phyloP scores from a whole-genome alignment of 306 rosid genomes.

The Canavalia ensiformis region DNA sequence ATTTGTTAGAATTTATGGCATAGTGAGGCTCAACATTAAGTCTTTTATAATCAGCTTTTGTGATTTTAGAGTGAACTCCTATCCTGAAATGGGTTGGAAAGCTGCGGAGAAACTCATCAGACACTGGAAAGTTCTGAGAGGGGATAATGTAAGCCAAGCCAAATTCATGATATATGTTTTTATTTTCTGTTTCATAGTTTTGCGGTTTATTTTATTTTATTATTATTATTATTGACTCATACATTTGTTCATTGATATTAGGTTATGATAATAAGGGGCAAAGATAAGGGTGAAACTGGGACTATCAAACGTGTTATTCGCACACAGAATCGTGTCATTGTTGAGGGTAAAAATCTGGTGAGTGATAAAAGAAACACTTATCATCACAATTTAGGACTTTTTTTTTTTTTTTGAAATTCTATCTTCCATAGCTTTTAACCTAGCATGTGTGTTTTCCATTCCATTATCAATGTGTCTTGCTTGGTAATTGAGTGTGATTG shows the following conservation, averaged over 20 bases:
- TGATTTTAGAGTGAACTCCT: conserved; percentile 22
- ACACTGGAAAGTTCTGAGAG: conserved; percentile 90
- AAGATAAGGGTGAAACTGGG: conserved; percentile 89
- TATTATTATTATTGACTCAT: not conserved
- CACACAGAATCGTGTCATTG: conserved; percentile 90
- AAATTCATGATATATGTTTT: not conserved
- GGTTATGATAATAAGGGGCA: conserved; percentile 95
- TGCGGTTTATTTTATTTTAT: not conserved
- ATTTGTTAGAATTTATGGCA: not conserved
- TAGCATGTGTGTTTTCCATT: not conserved
- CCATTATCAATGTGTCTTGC: not conserved
- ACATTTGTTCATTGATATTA: conserved; percentile 37
- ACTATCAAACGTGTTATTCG: conserved; percentile 86
- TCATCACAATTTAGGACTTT: not conserved
- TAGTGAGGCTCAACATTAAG: not conserved
- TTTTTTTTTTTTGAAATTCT: not conserved
- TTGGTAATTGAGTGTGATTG: conserved; percentile 6
- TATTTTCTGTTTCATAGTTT: not conserved
- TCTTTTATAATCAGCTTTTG: too few species aligned
- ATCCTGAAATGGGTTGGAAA: conserved; percentile 88
- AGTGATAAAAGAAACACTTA: conserved; percentile 10
- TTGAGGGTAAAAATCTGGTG: conserved; percentile 96
- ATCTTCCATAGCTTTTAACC: not conserved
- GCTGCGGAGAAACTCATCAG: conserved; percentile 95
- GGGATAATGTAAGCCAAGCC: conserved; percentile 72